Base-by-base conservation (phyloP, 768 basidiomycete species). In the Leccinellum luteum region DNA sequence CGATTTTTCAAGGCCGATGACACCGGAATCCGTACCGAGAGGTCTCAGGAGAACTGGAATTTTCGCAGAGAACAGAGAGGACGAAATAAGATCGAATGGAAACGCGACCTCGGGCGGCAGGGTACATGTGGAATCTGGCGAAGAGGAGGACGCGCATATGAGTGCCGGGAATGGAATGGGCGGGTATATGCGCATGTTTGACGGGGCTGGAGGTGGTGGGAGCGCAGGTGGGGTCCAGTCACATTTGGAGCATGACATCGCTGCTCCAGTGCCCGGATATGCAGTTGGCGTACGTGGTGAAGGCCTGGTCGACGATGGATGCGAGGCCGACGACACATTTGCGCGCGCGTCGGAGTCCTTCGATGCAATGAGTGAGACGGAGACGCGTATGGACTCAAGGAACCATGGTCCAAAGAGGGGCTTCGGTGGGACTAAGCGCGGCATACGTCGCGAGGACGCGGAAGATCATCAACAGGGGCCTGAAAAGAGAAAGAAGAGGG, bases 171-270 rank as follows among this genome's bases (percentile, higher is more conserved):
- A 49, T 6, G 54, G 58, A 25, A 25, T 56, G 27, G 48, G 57
- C 57, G 69, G 61, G 8, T 69, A 69, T 70, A 69, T 70, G 69
- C 69, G 61, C 53, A 28, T 17, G 19, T 51, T 59, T 23, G 63
- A 58, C 28, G 52, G 47, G 31, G 30, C 59, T 28, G 61, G 49
- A 15, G 28, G 44, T 23, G 31, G 51, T 8, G 52, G 49, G 7
- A 51, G 31, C 30, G 43, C 52, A 32, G 32, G 35, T 21, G 51
- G 44, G 15, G 28, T 41, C 17, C 58, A 48, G 23, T 38, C 48
- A 10, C 38, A 27, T 30, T 32, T 56, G 51, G 61, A 62, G 25
- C 53, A 44, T 31, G 48, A 60, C n/a, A 49, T 68, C 34, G 54
- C 30, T 38, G 61, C 61, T 1, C 69, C 69, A 3, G 52, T 65